phyloP scores from a whole-genome alignment of 1,284 basidiomycete genomes.

The Heterobasidion occidentale region DNA sequence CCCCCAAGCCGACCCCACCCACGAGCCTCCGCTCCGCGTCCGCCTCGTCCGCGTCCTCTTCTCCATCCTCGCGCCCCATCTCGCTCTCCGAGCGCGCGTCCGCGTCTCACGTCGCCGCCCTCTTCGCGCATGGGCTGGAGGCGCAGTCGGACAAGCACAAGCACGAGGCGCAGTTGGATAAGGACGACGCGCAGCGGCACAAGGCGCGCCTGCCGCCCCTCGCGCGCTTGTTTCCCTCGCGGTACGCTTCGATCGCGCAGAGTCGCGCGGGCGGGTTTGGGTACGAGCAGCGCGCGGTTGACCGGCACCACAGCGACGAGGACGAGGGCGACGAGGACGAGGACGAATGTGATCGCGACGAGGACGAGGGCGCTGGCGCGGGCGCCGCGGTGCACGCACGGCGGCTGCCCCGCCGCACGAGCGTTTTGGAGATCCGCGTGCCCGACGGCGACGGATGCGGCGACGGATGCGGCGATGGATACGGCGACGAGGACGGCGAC shows the following conservation, averaged over 20 bases:
- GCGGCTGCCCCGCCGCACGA: neutral
- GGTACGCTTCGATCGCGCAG: constrained; percentile 13
- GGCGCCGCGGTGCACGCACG: neutral
- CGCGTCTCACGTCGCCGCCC: neutral
- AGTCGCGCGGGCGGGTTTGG: neutral
- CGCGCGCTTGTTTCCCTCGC: constrained; percentile 25
- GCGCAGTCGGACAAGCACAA: no score
- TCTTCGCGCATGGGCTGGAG: no score
- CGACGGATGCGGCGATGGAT: no score
- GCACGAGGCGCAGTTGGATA: no score
- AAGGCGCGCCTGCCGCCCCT: constrained; percentile 19
- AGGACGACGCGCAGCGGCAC: neutral
- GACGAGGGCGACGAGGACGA: no score
- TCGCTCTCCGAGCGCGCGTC: constrained; percentile 9
- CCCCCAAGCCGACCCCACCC: constrained; percentile 18
- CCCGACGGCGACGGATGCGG: no score
- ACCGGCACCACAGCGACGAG: no score
- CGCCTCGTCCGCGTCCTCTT: no score
- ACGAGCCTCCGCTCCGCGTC: constrained; percentile 4
- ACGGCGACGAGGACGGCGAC: neutral
- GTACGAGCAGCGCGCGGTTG: no score
- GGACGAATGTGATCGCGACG: no score
- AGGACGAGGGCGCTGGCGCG: neutral
- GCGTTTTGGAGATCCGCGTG: neutral
- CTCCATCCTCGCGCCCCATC: constrained; percentile 1